Evolutionary conservation across 371 early-diverging fungal species (phyloP), one percentile per base, ranked within the genome.

Genomic region (Hamiltosporidium magnivora): DNA sequence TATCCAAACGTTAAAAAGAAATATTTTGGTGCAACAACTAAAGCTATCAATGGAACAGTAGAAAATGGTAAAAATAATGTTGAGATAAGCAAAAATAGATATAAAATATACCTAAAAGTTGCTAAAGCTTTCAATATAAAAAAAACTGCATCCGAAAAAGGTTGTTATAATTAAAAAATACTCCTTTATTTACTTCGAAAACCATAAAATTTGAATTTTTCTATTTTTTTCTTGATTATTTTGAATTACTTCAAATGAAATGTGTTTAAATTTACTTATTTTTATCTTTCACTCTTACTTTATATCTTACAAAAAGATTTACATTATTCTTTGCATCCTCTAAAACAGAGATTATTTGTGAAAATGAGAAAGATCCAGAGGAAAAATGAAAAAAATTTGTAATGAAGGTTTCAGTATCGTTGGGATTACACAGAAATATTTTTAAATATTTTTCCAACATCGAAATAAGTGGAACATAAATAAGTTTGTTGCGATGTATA

Each of bases 11-110:
- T 73, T 3, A 65, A 54, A 4, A 68, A 75, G 0, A 39, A 49
- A 12, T 46, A 74, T 9, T 81, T 79, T 74, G 79, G 82, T 56
- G 65, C 71, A 6, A 67, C 79, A 1, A 81, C 78, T 12, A 79
- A 79, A 58, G 79, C 82, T 40, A 81, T 81, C 42, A 81, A 81
- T 61, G 82, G 82, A 42, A 58, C 72, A 38, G 64, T 81, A 8
- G 82, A 81, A 63, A 25, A 25, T 25, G 25, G 25, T 25, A 25
- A 79, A 4, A 69, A 73, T 4, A 64, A 64, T 12, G 74, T 73
- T 63, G 69, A 72, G 8, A 66, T 72, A 61, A 67, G 73, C 42
- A 66, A 77, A 61, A 68, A 75, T 39, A 72, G 81, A 61, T 81
- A 73, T 46, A 56, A 70, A 46, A 70, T 72, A 49, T 81, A 81